phyloP scores from a whole-genome alignment of 805 yeast species.

The Maudiozyma saulgeensis region DNA sequence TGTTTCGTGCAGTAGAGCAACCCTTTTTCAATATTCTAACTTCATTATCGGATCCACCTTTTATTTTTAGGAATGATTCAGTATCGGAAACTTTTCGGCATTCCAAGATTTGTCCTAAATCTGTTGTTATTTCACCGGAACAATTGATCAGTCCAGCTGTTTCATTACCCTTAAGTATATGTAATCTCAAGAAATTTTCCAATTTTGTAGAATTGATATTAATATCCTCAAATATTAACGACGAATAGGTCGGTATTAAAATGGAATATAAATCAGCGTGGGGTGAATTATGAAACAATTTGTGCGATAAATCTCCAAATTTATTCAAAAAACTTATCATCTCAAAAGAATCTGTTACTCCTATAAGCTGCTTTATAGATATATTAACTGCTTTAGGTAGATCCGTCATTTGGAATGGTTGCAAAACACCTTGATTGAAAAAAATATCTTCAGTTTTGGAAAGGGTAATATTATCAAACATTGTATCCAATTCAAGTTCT shows the following conservation, averaged over 20 bases:
- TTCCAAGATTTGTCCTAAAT: constrained; percentile 35
- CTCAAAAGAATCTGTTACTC: constrained; percentile 39
- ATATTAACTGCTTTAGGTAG: constrained; percentile 52
- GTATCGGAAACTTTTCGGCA: constrained; percentile 35
- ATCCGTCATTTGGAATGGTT: constrained; percentile 47
- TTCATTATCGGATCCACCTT: constrained; percentile 45
- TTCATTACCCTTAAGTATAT: constrained; percentile 55
- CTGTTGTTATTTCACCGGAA: constrained; percentile 34
- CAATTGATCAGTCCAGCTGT: constrained; percentile 41
- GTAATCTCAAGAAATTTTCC: constrained; percentile 51
- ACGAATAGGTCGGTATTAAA: constrained; percentile 59
- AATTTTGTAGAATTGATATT: constrained; percentile 36
- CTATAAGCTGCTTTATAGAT: constrained; percentile 45
- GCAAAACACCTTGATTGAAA: constrained; percentile 79
- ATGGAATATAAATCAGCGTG: constrained; percentile 43
- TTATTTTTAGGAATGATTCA: constrained; percentile 32
- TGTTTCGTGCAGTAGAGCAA: constrained; percentile 34
- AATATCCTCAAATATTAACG: constrained; percentile 44
- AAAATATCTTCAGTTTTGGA: constrained; percentile 50
- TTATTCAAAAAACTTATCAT: constrained; percentile 39
- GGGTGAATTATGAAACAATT: constrained; percentile 21
- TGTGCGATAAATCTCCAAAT: constrained; percentile 34
- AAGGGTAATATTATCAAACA: constrained; percentile 16
- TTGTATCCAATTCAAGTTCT: constrained; percentile 11
- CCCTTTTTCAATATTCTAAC: constrained; percentile 55